Conservation (phyloP, 2,329 filamentous ascomycete genomes). For the Aspergillus hortae region DNA sequence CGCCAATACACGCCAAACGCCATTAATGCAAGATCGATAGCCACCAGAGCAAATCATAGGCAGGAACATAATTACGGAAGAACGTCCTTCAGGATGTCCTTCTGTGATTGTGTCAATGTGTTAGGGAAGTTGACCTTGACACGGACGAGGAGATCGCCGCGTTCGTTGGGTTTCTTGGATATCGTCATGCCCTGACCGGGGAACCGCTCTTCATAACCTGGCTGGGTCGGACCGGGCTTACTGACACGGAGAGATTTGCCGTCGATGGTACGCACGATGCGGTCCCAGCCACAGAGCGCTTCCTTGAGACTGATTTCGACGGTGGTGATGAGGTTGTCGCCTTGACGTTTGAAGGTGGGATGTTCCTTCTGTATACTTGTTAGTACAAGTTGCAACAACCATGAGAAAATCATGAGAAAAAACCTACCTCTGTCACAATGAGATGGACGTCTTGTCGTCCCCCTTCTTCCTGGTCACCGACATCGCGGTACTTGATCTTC, state of each 20-base stretch:
- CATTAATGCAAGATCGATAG: constrained; percentile 17
- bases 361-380: constrained; percentile 71
- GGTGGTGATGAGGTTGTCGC: constrained; percentile 77
- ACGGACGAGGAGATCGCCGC: constrained; percentile 83
- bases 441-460: constrained; percentile 95
- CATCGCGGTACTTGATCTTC: constrained; percentile 96
- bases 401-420: not conserved
- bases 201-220: constrained; percentile 75
- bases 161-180: constrained; percentile 78
- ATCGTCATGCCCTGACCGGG: constrained; percentile 91
- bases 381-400: constrained; percentile 27
- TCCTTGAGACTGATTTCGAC: constrained; percentile 88
- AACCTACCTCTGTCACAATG: constrained; percentile 82
- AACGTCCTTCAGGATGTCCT: constrained; percentile 75
- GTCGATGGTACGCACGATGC: constrained; percentile 90
- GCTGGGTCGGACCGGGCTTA: constrained; percentile 79
- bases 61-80: constrained; percentile 46
- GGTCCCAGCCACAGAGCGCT: constrained; percentile 87
- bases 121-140: constrained; percentile 93
- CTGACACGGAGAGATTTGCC: constrained; percentile 77
- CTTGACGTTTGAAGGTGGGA: constrained; percentile 76
- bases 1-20: constrained; percentile 22
- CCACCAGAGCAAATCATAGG: not conserved
- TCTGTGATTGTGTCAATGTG: constrained; percentile 71
- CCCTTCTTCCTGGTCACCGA: constrained; percentile 97